A percentile compares a stretch with the other conserved stretches of the same genome.
Evolutionary conservation across 2,329 filamentous ascomycete genomes (phyloP).

Genomic region (Akanthomyces uredinophilus): DNA sequence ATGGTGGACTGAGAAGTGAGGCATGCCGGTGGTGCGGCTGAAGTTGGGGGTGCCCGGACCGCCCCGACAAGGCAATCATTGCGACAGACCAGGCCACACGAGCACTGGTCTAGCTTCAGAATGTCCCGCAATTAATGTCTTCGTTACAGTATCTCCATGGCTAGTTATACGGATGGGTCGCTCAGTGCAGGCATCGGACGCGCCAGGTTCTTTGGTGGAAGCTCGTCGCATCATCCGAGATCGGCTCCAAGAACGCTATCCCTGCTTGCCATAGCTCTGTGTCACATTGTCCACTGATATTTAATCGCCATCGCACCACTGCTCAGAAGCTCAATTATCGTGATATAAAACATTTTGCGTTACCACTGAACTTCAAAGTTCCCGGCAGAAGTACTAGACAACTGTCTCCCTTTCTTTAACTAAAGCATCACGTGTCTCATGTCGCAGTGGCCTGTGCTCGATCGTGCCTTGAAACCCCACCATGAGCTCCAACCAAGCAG

Average conservation of each 20-base stretch:
- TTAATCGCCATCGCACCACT: no score
- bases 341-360: no score
- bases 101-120: neutral
- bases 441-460: slow-evolving; percentile 8
- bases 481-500: neutral
- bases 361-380: no score
- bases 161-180: neutral
- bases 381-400: no score
- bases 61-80: neutral
- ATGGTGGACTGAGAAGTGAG: neutral
- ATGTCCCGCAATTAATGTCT: no score
- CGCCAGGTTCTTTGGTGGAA: neutral
- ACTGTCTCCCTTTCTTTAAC: no score
- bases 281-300: neutral
- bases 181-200: neutral
- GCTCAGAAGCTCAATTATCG: no score
- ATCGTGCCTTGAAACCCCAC: slow-evolving; percentile 10
- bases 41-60: neutral
- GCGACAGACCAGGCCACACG: neutral
- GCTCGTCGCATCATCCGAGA: no score
- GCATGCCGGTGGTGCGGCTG: slow-evolving; percentile 6
- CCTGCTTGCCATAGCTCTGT: neutral
- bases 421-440: neutral
- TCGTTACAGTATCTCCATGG: no score
- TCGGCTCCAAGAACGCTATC: neutral